phyloP scores from a whole-genome alignment of 164 flowering plant species.

The Pachysandra terminalis region DNA sequence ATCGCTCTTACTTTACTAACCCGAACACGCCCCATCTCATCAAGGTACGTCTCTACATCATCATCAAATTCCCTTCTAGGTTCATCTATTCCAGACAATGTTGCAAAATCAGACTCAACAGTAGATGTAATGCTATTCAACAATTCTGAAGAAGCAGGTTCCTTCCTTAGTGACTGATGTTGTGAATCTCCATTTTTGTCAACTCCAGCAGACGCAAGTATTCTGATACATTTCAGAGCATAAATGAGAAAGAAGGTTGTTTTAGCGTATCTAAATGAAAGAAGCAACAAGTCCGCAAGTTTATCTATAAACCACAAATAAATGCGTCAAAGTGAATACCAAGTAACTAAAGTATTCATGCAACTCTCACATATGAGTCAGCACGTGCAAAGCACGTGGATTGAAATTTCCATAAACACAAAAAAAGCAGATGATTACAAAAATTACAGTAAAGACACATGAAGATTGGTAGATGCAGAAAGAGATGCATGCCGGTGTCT shows the following conservation, averaged over 20 bases:
- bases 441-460: too few species aligned
- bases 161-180: constrained; percentile 16
- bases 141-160: constrained; percentile 21
- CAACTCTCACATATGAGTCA: neutral
- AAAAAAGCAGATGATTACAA: too few species aligned
- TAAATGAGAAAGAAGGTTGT: neutral
- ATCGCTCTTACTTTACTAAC: constrained; percentile 80
- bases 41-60: constrained; percentile 70
- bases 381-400: too few species aligned
- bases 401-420: too few species aligned
- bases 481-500: too few species aligned
- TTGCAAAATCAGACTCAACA: constrained; percentile 19
- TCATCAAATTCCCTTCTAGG: constrained; percentile 29
- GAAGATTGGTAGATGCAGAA: too few species aligned
- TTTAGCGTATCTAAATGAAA: neutral
- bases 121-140: constrained; percentile 18
- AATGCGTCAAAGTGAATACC: neutral
- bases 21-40: constrained; percentile 75
- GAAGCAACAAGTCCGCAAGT: neutral
- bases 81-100: constrained; percentile 31
- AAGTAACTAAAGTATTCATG: neutral
- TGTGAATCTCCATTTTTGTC: constrained; percentile 30
- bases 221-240: constrained; percentile 34
- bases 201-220: constrained; percentile 48
- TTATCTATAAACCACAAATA: neutral